A percentile compares a stretch with the other conserved stretches of the same genome.
phyloP scores from a whole-genome alignment of 257 asterid genomes.

The Rehmannia glutinosa region DNA sequence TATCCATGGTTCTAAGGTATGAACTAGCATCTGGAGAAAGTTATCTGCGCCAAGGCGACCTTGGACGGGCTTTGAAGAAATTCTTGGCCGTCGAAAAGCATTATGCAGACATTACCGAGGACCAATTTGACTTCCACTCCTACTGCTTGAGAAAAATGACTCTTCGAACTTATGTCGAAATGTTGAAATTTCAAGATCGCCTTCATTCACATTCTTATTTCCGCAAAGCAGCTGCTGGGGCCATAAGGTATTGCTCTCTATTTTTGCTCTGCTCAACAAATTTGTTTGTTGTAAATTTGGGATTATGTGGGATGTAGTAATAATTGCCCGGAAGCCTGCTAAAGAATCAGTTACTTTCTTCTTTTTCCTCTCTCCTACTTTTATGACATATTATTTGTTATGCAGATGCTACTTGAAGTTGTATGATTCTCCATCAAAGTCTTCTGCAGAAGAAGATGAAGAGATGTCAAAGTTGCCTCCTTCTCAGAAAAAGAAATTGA shows the following conservation, averaged over 20 bases:
- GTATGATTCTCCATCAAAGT: slow-evolving; percentile 84
- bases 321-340: slow-evolving; percentile 4
- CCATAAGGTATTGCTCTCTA: slow-evolving; percentile 53
- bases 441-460: slow-evolving; percentile 80
- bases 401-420: slow-evolving; percentile 91
- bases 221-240: slow-evolving; percentile 91
- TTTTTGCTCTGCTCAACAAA: slow-evolving; percentile 5
- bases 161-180: slow-evolving; percentile 83
- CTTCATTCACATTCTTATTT: slow-evolving; percentile 91
- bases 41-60: slow-evolving; percentile 88
- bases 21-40: slow-evolving; percentile 97
- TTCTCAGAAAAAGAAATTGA: slow-evolving; percentile 91
- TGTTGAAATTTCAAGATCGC: slow-evolving; percentile 91
- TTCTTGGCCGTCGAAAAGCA: slow-evolving; percentile 98
- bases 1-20: slow-evolving; percentile 51
- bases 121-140: slow-evolving; percentile 96
- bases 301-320: background rate
- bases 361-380: background rate
- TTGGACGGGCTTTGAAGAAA: slow-evolving; percentile 96
- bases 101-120: slow-evolving; percentile 91
- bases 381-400: slow-evolving; percentile 21
- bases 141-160: slow-evolving; percentile 97
- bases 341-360: slow-evolving; percentile 3
- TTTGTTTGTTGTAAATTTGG: background rate
- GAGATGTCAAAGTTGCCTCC: slow-evolving; percentile 79